phyloP scores from a whole-genome alignment of 2,329 filamentous ascomycete genomes.

The Furcasterigmium sp. region DNA sequence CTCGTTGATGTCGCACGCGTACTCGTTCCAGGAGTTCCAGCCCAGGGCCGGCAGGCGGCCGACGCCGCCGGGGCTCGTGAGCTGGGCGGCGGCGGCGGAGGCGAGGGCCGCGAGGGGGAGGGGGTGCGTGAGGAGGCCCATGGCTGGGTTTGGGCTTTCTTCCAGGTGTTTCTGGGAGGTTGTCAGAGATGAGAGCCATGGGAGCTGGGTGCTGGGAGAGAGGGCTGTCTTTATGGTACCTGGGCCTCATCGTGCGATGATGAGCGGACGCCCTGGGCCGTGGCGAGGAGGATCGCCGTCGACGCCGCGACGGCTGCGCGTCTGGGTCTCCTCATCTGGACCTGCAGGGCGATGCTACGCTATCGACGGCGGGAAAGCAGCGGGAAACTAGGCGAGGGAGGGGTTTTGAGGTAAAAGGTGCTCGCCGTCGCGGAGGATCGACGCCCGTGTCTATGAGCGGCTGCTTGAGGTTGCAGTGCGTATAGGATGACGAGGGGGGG shows the following conservation, averaged over 20 bases:
- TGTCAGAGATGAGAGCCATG: background rate
- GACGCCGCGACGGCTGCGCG: background rate
- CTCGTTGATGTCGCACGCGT: constrained; percentile 45
- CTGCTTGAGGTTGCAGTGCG: background rate
- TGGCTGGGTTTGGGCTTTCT: background rate
- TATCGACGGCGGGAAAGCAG: background rate
- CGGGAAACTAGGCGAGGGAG: background rate
- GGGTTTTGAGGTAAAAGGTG: background rate
- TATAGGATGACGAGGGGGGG: background rate
- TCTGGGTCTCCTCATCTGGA: background rate
- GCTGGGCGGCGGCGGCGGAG: constrained; percentile 4
- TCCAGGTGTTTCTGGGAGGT: background rate
- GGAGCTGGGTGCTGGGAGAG: background rate
- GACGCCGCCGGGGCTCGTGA: constrained; percentile 10
- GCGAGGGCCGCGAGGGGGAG: constrained; percentile 5
- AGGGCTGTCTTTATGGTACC: background rate
- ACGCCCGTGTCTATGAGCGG: background rate
- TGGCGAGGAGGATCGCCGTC: background rate
- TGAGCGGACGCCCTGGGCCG: background rate
- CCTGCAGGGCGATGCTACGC: background rate
- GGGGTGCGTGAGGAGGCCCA: constrained; percentile 4
- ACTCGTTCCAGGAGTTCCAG: constrained; percentile 50
- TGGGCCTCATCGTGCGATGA: background rate
- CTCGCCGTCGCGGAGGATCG: constrained; percentile 1
- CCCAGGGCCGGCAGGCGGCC: constrained; percentile 33